Percentiles rank a stretch among this genome's conserved stretches.
These are phyloP conservation scores for Prunus dulcis DNA, from an alignment of 306 rosid genomes.

Conservation along the genomic window DNA sequence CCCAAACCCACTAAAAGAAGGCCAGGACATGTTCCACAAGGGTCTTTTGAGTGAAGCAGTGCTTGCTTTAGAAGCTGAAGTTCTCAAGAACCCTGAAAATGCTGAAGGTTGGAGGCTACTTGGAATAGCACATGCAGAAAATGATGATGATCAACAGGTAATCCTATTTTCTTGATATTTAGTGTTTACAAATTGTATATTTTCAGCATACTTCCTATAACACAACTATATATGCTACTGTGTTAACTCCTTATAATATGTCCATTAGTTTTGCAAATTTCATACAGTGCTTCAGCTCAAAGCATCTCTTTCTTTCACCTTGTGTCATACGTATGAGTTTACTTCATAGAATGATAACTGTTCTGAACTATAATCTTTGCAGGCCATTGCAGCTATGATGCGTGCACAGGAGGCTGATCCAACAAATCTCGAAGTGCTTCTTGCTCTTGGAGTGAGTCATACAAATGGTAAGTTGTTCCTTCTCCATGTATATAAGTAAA, in stretches of 20 bases:
- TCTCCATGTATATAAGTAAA: neutral
- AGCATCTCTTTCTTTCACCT: neutral
- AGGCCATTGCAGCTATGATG: slow-evolving; percentile 99
- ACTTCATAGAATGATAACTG: slow-evolving; percentile 4
- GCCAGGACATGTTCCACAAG: slow-evolving; percentile 91
- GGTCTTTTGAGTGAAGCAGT: slow-evolving; percentile 99
- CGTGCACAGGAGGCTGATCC: slow-evolving; percentile 96
- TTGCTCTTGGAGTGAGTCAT: slow-evolving; percentile 99
- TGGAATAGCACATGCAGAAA: slow-evolving; percentile 99
- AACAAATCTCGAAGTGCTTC: slow-evolving; percentile 96
- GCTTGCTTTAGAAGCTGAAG: slow-evolving; percentile 99
- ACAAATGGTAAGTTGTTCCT: slow-evolving; percentile 77
- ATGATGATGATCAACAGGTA: slow-evolving; percentile 99
- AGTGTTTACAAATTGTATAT: neutral
- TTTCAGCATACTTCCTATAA: neutral
- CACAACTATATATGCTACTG: neutral
- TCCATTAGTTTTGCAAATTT: neutral
- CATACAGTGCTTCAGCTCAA: neutral
- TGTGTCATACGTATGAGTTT: neutral
- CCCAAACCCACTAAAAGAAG: slow-evolving; percentile 93
- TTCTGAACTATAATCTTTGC: slow-evolving; percentile 22
- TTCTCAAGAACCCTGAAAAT: slow-evolving; percentile 89
- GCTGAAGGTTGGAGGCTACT: slow-evolving; percentile 98
- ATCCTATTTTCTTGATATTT: slow-evolving; percentile 7
- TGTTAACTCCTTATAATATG: neutral